Evolutionary conservation across 495 filamentous ascomycete species (phyloP).

Genomic region (Xylaria flabelliformis): DNA sequence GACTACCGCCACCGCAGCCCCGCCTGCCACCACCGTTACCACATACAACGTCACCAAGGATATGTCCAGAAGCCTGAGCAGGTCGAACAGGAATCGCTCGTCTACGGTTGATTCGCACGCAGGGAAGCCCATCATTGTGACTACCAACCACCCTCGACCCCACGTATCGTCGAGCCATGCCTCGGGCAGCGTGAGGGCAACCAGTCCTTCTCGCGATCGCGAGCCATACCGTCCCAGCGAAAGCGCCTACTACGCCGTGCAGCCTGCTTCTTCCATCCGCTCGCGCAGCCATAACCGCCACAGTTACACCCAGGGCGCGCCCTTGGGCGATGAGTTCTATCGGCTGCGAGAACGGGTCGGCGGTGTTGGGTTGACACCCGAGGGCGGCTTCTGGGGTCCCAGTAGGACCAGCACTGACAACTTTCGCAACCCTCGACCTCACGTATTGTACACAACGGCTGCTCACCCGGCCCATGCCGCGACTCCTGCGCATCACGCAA

Average conservation of each 20-base stretch:
- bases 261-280: conserved; percentile 58
- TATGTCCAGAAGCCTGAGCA: conserved; percentile 46
- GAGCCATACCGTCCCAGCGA: conserved; percentile 58
- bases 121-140: conserved; percentile 56
- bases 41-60: conserved; percentile 59
- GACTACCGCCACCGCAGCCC: conserved; percentile 25
- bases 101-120: conserved; percentile 45
- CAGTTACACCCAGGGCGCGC: conserved; percentile 42
- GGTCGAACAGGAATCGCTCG: conserved; percentile 45
- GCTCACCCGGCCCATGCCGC: conserved; percentile 23
- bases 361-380: conserved; percentile 17
- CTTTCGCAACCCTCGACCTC: conserved; percentile 45
- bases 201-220: conserved; percentile 55
- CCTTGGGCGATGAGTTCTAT: conserved; percentile 51
- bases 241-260: conserved; percentile 52
- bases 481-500: conserved; percentile 39
- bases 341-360: conserved; percentile 52
- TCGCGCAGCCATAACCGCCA: conserved; percentile 42
- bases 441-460: conserved; percentile 42
- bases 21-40: conserved; percentile 46
- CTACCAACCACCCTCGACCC: conserved; percentile 43
- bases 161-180: conserved; percentile 37
- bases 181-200: conserved; percentile 42
- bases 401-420: conserved; percentile 42
- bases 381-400: conserved; percentile 44